Base-by-base conservation (phyloP, 305 asterid species). In the Andrographis paniculata region DNA sequence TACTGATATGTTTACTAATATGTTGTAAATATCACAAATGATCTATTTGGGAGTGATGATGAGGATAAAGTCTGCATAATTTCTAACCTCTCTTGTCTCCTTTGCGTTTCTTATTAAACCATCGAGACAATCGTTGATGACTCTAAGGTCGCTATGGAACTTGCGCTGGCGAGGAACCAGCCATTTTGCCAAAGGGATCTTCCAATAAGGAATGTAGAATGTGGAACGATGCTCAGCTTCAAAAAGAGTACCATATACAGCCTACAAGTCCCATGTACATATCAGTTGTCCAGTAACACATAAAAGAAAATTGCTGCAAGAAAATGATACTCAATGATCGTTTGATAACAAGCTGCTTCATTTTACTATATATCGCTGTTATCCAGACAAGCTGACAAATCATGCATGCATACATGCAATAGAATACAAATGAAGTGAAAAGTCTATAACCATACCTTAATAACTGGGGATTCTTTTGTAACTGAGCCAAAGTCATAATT, bases 211-310 rank as follows among this genome's bases (percentile, higher is more conserved):
- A 63, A 86, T 67, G 59, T 89, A 89, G 75, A 89, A 89, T 14
- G 96, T 89, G 7, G 98, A 89, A 33, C 96, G 91, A 63, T 89
- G 96, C 71, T 89, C 98, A 42, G 96, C 96, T 79, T 86, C 98
- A 64, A 86, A 86, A 47, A 86, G 82, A 28, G 98, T 86, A 60
- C 96, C 98, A 63, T 89, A 86, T 31, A 89, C 95, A 55, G 98
- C 96, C 97, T 89, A 66, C 57, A 60, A 33, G 42, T n/a, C 24
- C 17, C 28, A 59, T 42, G 30, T n/a, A n/a, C 23, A 53, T 20
- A 14, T 45, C 38, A 33, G n/a, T 33, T 33, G 13, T 11, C 13
- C 13, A 10, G 38, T n/a, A 33, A 6, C 38, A 9, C n/a, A 5
- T 5, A 7, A 33, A 13, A 7, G 38, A 33, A 33, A 9, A 24